Conservation (phyloP, 345 rosid species). For the Trapa incisa region DNA sequence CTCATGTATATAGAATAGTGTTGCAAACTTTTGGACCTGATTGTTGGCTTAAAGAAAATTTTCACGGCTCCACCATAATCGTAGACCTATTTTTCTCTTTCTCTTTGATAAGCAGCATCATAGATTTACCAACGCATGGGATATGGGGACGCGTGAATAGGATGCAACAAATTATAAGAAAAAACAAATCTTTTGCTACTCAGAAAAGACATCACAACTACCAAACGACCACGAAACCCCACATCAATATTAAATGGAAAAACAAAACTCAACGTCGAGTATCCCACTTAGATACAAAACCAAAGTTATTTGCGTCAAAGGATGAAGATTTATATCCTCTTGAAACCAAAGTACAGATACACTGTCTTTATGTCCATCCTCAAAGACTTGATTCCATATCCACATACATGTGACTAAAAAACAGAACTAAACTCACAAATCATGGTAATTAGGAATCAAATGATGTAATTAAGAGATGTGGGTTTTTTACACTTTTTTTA, state of each 20-base stretch:
- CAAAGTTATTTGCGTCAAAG: neutral
- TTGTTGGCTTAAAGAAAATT: neutral
- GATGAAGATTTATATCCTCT: neutral
- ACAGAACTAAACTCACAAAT: too few relatives aligned
- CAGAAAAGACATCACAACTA: slow-evolving; percentile 37
- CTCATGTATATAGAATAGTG: neutral
- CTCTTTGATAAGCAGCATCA: slow-evolving; percentile 5
- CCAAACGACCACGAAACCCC: slow-evolving; percentile 24
- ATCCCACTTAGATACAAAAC: neutral
- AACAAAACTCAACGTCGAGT: neutral
- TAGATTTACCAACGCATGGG: neutral
- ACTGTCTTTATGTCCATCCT: neutral
- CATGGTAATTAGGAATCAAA: neutral
- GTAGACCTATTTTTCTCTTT: neutral
- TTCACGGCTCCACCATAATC: neutral
- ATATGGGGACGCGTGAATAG: neutral
- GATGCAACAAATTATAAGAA: neutral
- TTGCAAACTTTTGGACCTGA: neutral
- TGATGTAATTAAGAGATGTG: neutral
- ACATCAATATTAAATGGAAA: neutral
- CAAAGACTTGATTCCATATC: neutral
- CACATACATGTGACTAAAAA: too few relatives aligned
- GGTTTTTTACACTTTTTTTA: neutral
- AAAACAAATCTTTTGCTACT: slow-evolving; percentile 10
- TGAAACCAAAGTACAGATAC: neutral